Base-by-base conservation (phyloP, 805 yeast species). In the Ogataea wickerhamii region DNA sequence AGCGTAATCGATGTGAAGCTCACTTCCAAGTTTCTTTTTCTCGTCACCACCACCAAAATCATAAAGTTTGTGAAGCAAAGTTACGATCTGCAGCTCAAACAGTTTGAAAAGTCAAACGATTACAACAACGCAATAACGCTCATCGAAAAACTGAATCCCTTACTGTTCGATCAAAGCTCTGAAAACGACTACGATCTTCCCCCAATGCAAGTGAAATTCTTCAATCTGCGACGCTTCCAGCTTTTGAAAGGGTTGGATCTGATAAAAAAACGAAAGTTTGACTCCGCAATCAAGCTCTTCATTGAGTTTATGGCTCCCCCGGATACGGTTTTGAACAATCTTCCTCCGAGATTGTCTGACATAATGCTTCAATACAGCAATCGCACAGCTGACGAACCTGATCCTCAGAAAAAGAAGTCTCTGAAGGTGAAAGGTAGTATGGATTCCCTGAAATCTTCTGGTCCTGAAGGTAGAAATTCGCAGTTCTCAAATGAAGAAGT, bases 261-360 rank as follows among this genome's bases (percentile, higher is more conserved):
- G 3, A 35, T 71, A 18, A 63, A 66, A 34, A 26, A 52, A 2
- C 42, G 49, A 4, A 46, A 62, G 4, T 64, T 60, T 31, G 56
- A 56, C 4, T 42, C 55, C 7, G 68, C 80, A 1, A 60, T 76
- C 57, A 48, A 55, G 36, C 25, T 69, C 13, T 78, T 80, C 37
- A 69, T 70, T 4, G 72, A 72, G 18, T 77, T 66, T 37, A 61
- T 79, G 52, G 84, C 87, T 0, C 73, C 82, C 1, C 87, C 87
- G 0, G 67, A 71, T 25, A 51, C 62, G 4, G 74, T 81, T 0
- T 60, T 80, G 2, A 45, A 56, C 3, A 55, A 74, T 19, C 68
- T 72, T 36, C 83, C 86, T 1, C 22, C 28, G 3, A 21, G 37
- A 2, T 19, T 61, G 6, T 34, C 41, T 2, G 18, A 20, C 3